phyloP scores from a whole-genome alignment of 176 grass and related monocot species.

The Musa beccarii region DNA sequence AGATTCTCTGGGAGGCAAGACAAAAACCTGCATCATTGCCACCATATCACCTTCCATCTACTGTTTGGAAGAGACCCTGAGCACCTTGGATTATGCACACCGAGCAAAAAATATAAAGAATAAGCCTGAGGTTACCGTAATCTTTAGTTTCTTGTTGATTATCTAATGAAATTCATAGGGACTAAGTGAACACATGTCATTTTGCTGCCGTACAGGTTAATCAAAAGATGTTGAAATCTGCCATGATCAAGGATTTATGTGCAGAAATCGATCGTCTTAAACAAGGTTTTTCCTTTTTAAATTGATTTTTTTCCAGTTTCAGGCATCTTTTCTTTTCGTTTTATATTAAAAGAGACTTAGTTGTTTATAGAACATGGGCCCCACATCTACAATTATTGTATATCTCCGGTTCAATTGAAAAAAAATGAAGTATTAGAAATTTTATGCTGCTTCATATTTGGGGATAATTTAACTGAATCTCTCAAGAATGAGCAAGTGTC shows the following conservation, averaged over 20 bases:
- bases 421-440: not conserved
- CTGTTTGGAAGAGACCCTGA: slow-evolving; percentile 96
- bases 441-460: slow-evolving; percentile 2
- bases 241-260: slow-evolving; percentile 93
- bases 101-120: slow-evolving; percentile 99
- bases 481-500: too few relatives aligned
- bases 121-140: slow-evolving; percentile 70
- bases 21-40: slow-evolving; percentile 98
- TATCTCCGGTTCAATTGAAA: not conserved
- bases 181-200: slow-evolving; percentile 21
- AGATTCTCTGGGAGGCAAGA: slow-evolving; percentile 97
- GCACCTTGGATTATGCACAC: slow-evolving; percentile 96
- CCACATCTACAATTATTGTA: not conserved
- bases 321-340: not conserved
- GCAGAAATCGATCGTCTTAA: slow-evolving; percentile 97
- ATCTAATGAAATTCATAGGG: not conserved
- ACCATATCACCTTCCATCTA: slow-evolving; percentile 90
- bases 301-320: not conserved
- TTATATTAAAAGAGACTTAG: not conserved
- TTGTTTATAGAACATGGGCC: not conserved
- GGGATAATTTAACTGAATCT: too few relatives aligned
- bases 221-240: slow-evolving; percentile 97
- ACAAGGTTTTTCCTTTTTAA: slow-evolving; percentile 45
- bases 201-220: slow-evolving; percentile 49
- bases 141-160: slow-evolving; percentile 7